Percentiles rank a stretch among this genome's conserved stretches.
Evolutionary conservation across 306 rosid genomes (phyloP).

Genomic region (Begonia peltatifolia): DNA sequence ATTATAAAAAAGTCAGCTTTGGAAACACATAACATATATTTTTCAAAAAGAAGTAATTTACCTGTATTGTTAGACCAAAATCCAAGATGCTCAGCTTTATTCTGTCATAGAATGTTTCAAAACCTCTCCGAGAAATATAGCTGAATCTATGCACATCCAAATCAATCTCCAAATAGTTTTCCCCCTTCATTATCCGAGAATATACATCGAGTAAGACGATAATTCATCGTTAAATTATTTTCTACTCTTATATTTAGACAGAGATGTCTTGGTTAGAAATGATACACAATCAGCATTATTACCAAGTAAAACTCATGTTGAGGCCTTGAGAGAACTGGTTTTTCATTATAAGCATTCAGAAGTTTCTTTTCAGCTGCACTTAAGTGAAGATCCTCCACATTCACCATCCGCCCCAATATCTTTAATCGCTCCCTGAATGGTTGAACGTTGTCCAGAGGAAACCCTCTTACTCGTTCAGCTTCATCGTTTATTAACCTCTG

Average conservation of each 20-base stretch:
- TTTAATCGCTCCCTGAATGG: conserved; percentile 89
- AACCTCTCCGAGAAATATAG: conserved; percentile 85
- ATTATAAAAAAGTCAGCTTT: no score
- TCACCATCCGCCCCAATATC: conserved; percentile 72
- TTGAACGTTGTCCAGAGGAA: conserved; percentile 74
- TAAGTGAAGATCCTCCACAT: conserved; percentile 69
- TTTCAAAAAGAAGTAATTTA: conserved; percentile 7
- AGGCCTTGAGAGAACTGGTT: conserved; percentile 92
- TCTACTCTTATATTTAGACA: no score
- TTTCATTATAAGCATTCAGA: conserved; percentile 86
- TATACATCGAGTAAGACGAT: no score
- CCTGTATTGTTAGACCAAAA: conserved; percentile 92
- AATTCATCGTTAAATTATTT: no score
- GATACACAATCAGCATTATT: neutral
- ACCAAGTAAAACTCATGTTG: conserved; percentile 94
- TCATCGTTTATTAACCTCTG: conserved; percentile 88
- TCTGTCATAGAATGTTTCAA: conserved; percentile 72
- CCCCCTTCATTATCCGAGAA: conserved; percentile 35
- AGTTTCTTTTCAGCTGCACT: conserved; percentile 75
- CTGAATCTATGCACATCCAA: conserved; percentile 88
- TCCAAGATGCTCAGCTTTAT: conserved; percentile 56
- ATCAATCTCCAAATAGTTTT: conserved; percentile 91
- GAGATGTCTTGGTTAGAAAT: no score
- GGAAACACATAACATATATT: no score
- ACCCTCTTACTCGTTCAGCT: conserved; percentile 92